Percentiles rank a stretch among this genome's conserved stretches.
phyloP scores from a whole-genome alignment of 1,139 yeast genomes.

The Kurtzmaniella quercitrusa region DNA sequence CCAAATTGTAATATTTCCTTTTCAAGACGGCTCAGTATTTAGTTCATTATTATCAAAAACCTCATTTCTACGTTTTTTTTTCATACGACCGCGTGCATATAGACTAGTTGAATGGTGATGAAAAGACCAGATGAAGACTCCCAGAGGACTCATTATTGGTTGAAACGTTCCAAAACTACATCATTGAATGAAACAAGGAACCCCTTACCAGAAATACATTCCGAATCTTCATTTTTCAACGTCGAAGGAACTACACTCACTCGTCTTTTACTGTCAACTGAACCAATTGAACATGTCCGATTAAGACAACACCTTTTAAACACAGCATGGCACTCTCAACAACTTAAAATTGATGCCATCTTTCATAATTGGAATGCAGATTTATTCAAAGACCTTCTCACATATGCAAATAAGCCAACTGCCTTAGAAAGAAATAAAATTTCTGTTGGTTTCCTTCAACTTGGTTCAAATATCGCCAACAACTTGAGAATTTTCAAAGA shows the following conservation, averaged over 20 bases:
- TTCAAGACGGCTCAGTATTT: too few relatives aligned
- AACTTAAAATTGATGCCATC: constrained; percentile 30
- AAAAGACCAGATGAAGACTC: constrained; percentile 7
- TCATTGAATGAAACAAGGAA: background rate
- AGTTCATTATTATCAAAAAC: too few relatives aligned
- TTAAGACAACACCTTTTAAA: constrained; percentile 37
- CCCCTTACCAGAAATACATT: background rate
- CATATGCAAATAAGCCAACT: constrained; percentile 20
- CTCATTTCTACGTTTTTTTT: background rate
- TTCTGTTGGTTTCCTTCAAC: constrained; percentile 42
- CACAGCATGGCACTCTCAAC: constrained; percentile 36
- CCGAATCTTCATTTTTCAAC: background rate
- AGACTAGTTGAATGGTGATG: constrained; percentile 1
- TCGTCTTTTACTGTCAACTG: constrained; percentile 34
- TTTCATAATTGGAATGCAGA: constrained; percentile 35
- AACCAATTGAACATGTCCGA: constrained; percentile 27
- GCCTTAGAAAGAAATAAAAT: constrained; percentile 19
- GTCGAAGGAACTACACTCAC: constrained; percentile 3
- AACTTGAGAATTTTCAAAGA: constrained; percentile 46
- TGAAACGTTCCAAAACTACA: constrained; percentile 3
- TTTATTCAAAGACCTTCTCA: constrained; percentile 28
- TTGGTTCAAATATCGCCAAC: constrained; percentile 58
- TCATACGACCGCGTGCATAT: background rate
- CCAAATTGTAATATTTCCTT: too few relatives aligned
- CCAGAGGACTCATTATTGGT: constrained; percentile 8